These are phyloP conservation scores for Aegle marmelos DNA, from an alignment of 345 rosid genomes.

Conservation along the genomic window DNA sequence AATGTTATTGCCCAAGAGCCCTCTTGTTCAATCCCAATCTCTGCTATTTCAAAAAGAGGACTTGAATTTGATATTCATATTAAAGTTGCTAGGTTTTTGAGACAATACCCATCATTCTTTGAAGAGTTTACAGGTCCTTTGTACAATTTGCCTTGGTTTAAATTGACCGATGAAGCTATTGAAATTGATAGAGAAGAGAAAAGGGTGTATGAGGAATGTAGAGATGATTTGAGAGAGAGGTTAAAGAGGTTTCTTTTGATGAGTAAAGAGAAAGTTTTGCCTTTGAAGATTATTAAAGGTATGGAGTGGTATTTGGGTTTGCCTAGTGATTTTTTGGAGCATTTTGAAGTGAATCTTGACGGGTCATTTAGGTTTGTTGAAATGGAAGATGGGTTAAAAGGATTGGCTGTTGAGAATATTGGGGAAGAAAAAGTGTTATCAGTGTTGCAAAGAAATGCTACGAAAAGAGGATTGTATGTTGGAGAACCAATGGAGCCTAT, in stretches of 20 bases:
- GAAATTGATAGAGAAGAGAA: slow-evolving; percentile 61
- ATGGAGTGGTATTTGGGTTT: slow-evolving; percentile 88
- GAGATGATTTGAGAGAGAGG: slow-evolving; percentile 52
- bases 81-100: slow-evolving; percentile 63
- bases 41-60: slow-evolving; percentile 71
- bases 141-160: slow-evolving; percentile 85
- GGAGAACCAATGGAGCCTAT: slow-evolving; percentile 42
- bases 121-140: slow-evolving; percentile 75
- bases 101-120: slow-evolving; percentile 72
- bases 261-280: slow-evolving; percentile 68
- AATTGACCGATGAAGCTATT: slow-evolving; percentile 64
- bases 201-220: slow-evolving; percentile 37
- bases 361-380: slow-evolving; percentile 60
- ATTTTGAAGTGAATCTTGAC: slow-evolving; percentile 37
- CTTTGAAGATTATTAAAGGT: slow-evolving; percentile 70
- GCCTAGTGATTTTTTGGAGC: slow-evolving; percentile 53
- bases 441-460: slow-evolving; percentile 58
- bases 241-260: slow-evolving; percentile 63
- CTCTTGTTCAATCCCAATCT: slow-evolving; percentile 61
- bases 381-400: slow-evolving; percentile 66
- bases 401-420: slow-evolving; percentile 45
- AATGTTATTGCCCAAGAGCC: slow-evolving; percentile 50
- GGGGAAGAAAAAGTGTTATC: slow-evolving; percentile 43
- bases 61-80: slow-evolving; percentile 59
- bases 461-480: slow-evolving; percentile 39